phyloP scores from a whole-genome alignment of 192 early-diverging fungal genomes.

The Kickxella alabastrina region DNA sequence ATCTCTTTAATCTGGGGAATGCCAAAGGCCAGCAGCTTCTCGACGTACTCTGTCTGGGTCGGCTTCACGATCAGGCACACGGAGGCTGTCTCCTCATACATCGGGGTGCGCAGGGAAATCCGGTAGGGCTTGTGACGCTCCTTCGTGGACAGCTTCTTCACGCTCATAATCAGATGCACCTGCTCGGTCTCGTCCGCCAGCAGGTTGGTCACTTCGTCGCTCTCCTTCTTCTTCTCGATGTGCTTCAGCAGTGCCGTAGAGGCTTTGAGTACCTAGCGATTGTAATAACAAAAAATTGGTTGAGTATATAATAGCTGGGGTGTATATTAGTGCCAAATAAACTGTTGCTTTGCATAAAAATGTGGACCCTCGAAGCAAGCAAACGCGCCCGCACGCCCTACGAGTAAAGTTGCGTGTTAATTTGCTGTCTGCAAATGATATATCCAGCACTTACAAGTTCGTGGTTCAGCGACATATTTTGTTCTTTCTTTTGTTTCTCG shows the following conservation, averaged over 20 bases:
- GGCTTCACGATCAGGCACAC: constrained; percentile 90
- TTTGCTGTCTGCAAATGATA: neutral
- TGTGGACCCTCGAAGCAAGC: too few relatives aligned
- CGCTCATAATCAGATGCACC: constrained; percentile 63
- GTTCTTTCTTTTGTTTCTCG: constrained; percentile 7
- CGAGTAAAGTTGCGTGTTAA: too few relatives aligned
- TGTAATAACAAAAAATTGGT: neutral
- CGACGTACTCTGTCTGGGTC: constrained; percentile 73
- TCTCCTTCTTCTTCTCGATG: constrained; percentile 19
- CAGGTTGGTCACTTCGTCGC: constrained; percentile 49
- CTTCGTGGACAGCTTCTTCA: constrained; percentile 64
- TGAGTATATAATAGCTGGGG: too few relatives aligned
- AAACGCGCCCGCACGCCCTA: too few relatives aligned
- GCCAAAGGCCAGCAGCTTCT: constrained; percentile 60
- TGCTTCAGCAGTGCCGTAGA: constrained; percentile 33
- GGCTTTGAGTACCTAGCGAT: constrained; percentile 40
- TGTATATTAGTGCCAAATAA: too few relatives aligned
- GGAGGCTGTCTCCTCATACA: constrained; percentile 61
- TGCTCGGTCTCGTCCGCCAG: constrained; percentile 53
- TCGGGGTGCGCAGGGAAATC: constrained; percentile 67
- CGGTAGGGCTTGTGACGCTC: constrained; percentile 61
- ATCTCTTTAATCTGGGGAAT: constrained; percentile 65
- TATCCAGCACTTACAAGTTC: constrained; percentile 23
- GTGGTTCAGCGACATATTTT: constrained; percentile 36
- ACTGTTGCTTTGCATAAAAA: too few relatives aligned